These are phyloP conservation scores for Ophiostoma sp. DNA, from an alignment of 2,329 filamentous ascomycete genomes.

Conservation along the genomic window DNA sequence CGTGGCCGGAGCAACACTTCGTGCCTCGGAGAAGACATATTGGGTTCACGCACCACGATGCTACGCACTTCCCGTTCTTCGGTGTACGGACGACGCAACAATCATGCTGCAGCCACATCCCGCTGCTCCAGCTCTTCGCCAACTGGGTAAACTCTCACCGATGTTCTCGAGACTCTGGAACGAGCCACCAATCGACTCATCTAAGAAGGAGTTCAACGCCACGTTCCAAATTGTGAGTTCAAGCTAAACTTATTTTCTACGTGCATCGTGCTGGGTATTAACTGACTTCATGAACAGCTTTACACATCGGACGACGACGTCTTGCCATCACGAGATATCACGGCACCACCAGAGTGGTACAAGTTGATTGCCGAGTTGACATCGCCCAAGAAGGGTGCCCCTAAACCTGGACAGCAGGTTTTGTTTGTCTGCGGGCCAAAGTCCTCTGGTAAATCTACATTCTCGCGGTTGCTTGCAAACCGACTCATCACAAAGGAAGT, in stretches of 20 bases:
- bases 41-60: conserved; percentile 68
- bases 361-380: conserved; percentile 54
- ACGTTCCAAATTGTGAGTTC: conserved; percentile 25
- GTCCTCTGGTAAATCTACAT: conserved; percentile 74
- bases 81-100: conserved; percentile 50
- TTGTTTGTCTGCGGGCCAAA: conserved; percentile 69
- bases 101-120: conserved; percentile 60
- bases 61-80: conserved; percentile 68
- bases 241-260: accelerated
- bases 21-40: conserved; percentile 41
- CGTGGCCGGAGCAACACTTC: conserved; percentile 64
- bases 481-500: conserved; percentile 57
- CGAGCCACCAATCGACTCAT: conserved; percentile 48
- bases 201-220: conserved; percentile 48
- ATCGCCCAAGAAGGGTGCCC: conserved; percentile 35
- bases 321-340: conserved; percentile 52
- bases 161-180: conserved; percentile 69
- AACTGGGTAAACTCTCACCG: conserved; percentile 62
- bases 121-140: conserved; percentile 49
- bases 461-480: conserved; percentile 66
- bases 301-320: conserved; percentile 49
- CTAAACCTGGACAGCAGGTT: conserved; percentile 37
- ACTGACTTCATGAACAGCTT: conserved; percentile 45
- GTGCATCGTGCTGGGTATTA: too few species aligned
- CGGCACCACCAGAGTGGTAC: conserved; percentile 62